Base-by-base conservation (phyloP, 495 filamentous ascomycete species). In the Penicillium atrosanguineum region DNA sequence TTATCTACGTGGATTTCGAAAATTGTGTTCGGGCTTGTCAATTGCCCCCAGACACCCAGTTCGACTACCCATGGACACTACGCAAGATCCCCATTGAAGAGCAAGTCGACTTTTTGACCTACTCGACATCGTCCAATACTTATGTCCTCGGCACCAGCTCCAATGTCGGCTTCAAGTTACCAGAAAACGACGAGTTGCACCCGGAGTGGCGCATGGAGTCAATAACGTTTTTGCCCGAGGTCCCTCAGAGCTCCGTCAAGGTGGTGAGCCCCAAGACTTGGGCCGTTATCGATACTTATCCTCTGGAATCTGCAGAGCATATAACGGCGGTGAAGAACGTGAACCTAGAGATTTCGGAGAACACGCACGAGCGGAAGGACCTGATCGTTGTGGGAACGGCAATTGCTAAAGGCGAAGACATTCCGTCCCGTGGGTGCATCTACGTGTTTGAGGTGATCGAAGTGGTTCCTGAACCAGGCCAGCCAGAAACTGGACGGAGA, bases 391-490 rank as follows among this genome's bases (percentile, higher is more conserved):
- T 96, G 4, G 95, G 93, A 8, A 96, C 95, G 0, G 85, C 90
- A 21, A 79, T 91, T 39, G 78, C 85, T 44, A 86, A 84, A 51
- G 94, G 95, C 43, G 93, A 97, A 69, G 94, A 99, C 63, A 82
- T 91, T 28, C 84, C 91, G 3, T 83, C 89, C 0, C 82, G 84
- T 31, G 95, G 94, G n/a, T 80, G 82, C 46, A 80, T 99, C 52
- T 92, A 94, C 65, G 88, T 99, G 47, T 96, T 92, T 65, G 91
- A 96, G 52, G 78, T 97, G 43, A 91, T 96, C 46, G 79, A 84
- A 21, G 94, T 97, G 42, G 92, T 95, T 0, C 93, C 94, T 0
- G 85, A 97, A 45, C 93, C 92, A 0, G 90, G 83, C 6, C 79
- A 80, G 3, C 90, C 91, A 2, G 92, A 96, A 63, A 95, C 88